phyloP scores from a whole-genome alignment of 2,329 filamentous ascomycete genomes.

The Colletotrichum sp. region DNA sequence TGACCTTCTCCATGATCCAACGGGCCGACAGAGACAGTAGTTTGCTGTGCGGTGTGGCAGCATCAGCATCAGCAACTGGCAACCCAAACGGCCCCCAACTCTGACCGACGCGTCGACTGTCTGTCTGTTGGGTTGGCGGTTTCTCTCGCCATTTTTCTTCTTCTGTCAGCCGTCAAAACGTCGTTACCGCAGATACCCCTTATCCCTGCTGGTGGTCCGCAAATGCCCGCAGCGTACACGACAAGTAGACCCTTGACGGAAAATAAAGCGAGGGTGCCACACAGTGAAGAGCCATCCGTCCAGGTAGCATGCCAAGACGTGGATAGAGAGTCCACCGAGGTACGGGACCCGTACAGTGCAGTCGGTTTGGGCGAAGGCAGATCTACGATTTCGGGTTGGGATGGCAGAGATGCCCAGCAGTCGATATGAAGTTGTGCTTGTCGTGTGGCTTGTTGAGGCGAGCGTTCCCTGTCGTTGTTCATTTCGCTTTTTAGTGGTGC shows the following conservation, averaged over 20 bases:
- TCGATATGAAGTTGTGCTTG: neutral
- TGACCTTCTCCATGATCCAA: neutral
- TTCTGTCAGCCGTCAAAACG: conserved; percentile 2
- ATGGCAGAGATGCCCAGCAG: neutral
- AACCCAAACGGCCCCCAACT: neutral
- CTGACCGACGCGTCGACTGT: neutral
- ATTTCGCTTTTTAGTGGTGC: conserved; percentile 10
- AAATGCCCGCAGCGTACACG: neutral
- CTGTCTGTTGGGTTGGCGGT: neutral
- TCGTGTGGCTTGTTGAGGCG: neutral
- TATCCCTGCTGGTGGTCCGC: conserved; percentile 3
- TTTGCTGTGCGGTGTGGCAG: neutral
- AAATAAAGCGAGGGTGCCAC: neutral
- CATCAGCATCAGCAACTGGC: neutral
- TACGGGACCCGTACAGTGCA: conserved; percentile 9
- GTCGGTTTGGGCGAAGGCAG: conserved; percentile 4
- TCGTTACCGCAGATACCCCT: conserved; percentile 17
- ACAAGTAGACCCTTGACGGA: neutral
- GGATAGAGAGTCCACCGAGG: neutral
- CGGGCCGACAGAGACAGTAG: conserved; percentile 1
- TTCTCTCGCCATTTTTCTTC: conserved; percentile 8
- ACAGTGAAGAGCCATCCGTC: neutral
- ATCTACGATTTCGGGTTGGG: conserved; percentile 5
- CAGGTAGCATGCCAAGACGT: neutral
- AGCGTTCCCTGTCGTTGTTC: neutral